These are phyloP conservation scores for Daldinia decipiens DNA, from an alignment of 495 filamentous ascomycete species.

Conservation along the genomic window DNA sequence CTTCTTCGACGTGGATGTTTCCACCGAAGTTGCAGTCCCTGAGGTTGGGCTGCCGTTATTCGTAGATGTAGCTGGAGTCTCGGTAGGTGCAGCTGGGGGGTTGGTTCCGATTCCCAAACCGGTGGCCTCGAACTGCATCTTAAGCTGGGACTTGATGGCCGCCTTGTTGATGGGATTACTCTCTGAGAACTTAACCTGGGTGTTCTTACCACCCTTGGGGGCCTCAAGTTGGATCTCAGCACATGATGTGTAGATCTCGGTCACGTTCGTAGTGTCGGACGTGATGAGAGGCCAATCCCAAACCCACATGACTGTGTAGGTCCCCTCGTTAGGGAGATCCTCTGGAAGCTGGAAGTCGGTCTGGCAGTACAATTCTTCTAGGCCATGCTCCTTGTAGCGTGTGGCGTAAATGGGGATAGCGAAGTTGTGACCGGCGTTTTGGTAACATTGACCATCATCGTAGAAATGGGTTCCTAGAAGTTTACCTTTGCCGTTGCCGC, in stretches of 20 bases:
- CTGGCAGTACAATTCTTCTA: slow-evolving; percentile 76
- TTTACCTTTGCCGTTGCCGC: slow-evolving; percentile 76
- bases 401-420: slow-evolving; percentile 57
- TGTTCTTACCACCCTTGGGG: slow-evolving; percentile 27
- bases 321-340: slow-evolving; percentile 59
- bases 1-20: slow-evolving; percentile 19
- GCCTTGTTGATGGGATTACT: slow-evolving; percentile 41
- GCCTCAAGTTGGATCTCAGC: slow-evolving; percentile 74
- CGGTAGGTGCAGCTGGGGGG: slow-evolving; percentile 28
- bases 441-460: slow-evolving; percentile 87
- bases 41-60: neutral
- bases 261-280: slow-evolving; percentile 48
- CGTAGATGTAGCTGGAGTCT: neutral
- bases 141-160: slow-evolving; percentile 52
- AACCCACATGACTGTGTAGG: slow-evolving; percentile 87
- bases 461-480: slow-evolving; percentile 78
- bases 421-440: slow-evolving; percentile 62
- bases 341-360: slow-evolving; percentile 75
- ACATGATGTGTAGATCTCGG: slow-evolving; percentile 84
- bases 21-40: neutral
- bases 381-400: slow-evolving; percentile 62
- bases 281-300: slow-evolving; percentile 84
- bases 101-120: slow-evolving; percentile 44
- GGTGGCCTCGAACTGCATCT: slow-evolving; percentile 50
- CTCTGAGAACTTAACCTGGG: slow-evolving; percentile 45